Base-by-base conservation (phyloP, 139 green algal genomes). In the Chlorokybus atmophyticus region DNA sequence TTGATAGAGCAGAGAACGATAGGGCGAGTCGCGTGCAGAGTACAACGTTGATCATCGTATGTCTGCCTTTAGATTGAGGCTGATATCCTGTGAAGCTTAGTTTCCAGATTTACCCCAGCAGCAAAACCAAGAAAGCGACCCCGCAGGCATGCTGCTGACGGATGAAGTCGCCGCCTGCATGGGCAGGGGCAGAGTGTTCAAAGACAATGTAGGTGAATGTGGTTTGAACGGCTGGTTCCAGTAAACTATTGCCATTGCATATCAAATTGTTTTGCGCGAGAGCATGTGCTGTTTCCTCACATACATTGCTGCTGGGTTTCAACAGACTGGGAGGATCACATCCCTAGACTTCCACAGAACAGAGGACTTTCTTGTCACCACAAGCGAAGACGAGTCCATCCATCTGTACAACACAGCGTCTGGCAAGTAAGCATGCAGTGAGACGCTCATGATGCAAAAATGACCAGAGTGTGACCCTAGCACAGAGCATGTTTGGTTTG, bases 281-380 rank as follows among this genome's bases (percentile, higher is more conserved):
- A 28, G 3, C 40, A 23, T 50, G 24, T 2, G 25, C 3, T 50
- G 24, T 50, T 23, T 3, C 21, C 40, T 50, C 40, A 50, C 3
- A 10, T 50, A 28, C 40, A 28, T 50, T 23, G 23, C 4, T 50
- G 23, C 5, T 29, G 23, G n/a, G 2, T 50, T 0, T 2, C 41
- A 0, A 23, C 27, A 5, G 3, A 1, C 14, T 1, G 4, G 55
- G 56, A 39, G 40, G 17, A 44, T 94, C 52, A 95, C 94, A 64
- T 87, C 79, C 1, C 55, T 94, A 17, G 82, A 87, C 50, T 94
- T 94, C 51, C 86, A 93, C 60, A 61, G 79, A 5, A 84, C 71
- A 5, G 71, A 85, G 29, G 84, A 94, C 60, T 64, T 93, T 25
- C 72, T 95, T 3, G 78, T 94, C 3, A 85, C 83, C 21, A 81